Evolutionary conservation across 2,329 filamentous ascomycete species (phyloP), one percentile per base, ranked within the genome.

Genomic region (Talaromyces sp.): DNA sequence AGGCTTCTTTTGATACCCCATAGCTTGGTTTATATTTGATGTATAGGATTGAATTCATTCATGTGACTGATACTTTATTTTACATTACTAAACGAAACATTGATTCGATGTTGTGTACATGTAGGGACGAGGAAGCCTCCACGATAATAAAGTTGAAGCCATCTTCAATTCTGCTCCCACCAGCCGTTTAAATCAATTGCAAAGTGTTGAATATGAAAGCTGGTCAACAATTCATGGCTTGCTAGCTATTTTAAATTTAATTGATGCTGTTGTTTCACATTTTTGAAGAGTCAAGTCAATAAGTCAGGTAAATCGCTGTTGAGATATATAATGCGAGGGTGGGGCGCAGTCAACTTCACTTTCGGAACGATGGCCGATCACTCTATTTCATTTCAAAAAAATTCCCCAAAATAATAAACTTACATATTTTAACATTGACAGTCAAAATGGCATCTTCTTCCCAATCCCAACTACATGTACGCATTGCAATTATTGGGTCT

Each of bases 401-500:
- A n/a, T n/a, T n/a, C n/a, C n/a, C n/a, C n/a, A n/a, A n/a, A 38
- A 35, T 4, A 35, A 35, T 7, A n/a, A 14, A 17, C 0, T 38
- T 7, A 38, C n/a, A 38, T 14, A 38, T 38, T 29, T 29, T 29
- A 29, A 29, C 9, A 8, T 29, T 8, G 6, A 38, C 12, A n/a
- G 6, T n/a, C 17, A n/a, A 14, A 38, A 38, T 38, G 35, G 14
- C 14, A 38, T 55, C 54, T 48, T 29, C 50, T 11, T 12, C 41
- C 9, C 5, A 21, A 1, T 58, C 51, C 27, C 41, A 62, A n/a
- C 31, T 58, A n/a, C n/a, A n/a, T n/a, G n/a, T n/a, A 3, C 58
- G 56, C 19, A 72, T 78, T 57, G 69, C 77, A 19, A 63, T 78
- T 21, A 70, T 77, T 53, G 75, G 76, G 5, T 64, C 74, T 5